phyloP scores from a whole-genome alignment of 106 monocot genomes.

The Allium fistulosum region DNA sequence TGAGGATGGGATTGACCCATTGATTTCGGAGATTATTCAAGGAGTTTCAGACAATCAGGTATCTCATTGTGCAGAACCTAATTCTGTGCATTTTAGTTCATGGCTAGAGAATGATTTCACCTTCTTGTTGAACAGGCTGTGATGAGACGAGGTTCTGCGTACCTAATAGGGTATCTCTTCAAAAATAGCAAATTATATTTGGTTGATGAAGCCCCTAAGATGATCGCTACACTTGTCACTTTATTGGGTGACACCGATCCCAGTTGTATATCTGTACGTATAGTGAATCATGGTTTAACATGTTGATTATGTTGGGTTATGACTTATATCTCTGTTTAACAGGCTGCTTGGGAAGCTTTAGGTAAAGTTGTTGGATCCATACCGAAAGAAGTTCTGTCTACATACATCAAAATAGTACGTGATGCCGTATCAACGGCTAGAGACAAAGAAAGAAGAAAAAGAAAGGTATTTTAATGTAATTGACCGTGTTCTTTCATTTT shows the following conservation, averaged over 20 bases:
- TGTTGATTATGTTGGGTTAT: not conserved
- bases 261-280: slow-evolving; percentile 57
- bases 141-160: slow-evolving; percentile 79
- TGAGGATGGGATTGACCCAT: slow-evolving; percentile 65
- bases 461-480: slow-evolving; percentile 41
- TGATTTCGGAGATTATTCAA: slow-evolving; percentile 76
- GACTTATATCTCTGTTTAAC: slow-evolving; percentile 12
- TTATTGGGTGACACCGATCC: slow-evolving; percentile 82
- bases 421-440: slow-evolving; percentile 97
- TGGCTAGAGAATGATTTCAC: not conserved
- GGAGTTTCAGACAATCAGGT: slow-evolving; percentile 77
- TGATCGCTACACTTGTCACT: slow-evolving; percentile 72
- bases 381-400: slow-evolving; percentile 80
- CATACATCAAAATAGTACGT: slow-evolving; percentile 85
- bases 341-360: slow-evolving; percentile 93
- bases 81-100: not conserved
- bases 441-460: slow-evolving; percentile 92
- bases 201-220: slow-evolving; percentile 68
- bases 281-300: not conserved
- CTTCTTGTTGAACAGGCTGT: slow-evolving; percentile 35
- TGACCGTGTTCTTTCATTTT: not conserved
- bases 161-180: slow-evolving; percentile 91
- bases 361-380: slow-evolving; percentile 74
- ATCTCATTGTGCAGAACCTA: not conserved
- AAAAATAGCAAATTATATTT: slow-evolving; percentile 88